Evolutionary conservation across 1,139 yeast genomes (phyloP).

Genomic region (Saccharomyces hybrid): DNA sequence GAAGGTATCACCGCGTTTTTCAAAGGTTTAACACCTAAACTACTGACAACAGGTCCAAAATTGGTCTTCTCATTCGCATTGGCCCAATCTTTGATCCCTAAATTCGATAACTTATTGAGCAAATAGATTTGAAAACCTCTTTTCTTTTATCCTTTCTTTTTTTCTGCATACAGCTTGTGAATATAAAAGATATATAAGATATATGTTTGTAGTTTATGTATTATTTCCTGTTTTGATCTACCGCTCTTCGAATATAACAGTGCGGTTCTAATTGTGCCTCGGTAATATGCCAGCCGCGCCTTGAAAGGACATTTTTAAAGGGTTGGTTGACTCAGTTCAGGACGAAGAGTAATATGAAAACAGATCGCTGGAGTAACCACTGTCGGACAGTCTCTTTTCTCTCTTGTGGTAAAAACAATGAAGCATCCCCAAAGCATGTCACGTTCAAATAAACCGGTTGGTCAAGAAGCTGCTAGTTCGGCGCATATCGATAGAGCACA

Average conservation of each 20-base stretch:
- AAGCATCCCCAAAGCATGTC: neutral
- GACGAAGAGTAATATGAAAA: neutral
- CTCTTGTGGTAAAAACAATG: neutral
- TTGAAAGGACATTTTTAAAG: neutral
- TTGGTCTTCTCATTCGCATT: slow-evolving; percentile 92
- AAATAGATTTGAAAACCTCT: slow-evolving; percentile 10
- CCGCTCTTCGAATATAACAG: neutral
- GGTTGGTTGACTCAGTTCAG: neutral
- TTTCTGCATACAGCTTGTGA: neutral
- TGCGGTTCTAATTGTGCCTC: neutral
- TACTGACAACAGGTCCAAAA: slow-evolving; percentile 96
- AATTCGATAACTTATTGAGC: slow-evolving; percentile 63
- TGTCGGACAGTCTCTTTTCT: neutral
- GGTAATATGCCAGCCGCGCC: neutral
- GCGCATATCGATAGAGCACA: neutral
- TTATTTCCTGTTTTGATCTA: neutral
- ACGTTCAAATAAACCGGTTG: slow-evolving; percentile 5
- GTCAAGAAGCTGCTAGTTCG: slow-evolving; percentile 1
- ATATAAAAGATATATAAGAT: neutral
- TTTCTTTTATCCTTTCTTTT: slow-evolving; percentile 1
- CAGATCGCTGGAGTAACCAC: neutral
- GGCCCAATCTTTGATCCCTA: slow-evolving; percentile 94
- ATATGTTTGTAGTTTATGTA: neutral
- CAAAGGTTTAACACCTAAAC: slow-evolving; percentile 94
- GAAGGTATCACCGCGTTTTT: slow-evolving; percentile 89